Evolutionary conservation across 495 filamentous ascomycete genomes (phyloP).

Genomic region (Aspergillus sparsus): DNA sequence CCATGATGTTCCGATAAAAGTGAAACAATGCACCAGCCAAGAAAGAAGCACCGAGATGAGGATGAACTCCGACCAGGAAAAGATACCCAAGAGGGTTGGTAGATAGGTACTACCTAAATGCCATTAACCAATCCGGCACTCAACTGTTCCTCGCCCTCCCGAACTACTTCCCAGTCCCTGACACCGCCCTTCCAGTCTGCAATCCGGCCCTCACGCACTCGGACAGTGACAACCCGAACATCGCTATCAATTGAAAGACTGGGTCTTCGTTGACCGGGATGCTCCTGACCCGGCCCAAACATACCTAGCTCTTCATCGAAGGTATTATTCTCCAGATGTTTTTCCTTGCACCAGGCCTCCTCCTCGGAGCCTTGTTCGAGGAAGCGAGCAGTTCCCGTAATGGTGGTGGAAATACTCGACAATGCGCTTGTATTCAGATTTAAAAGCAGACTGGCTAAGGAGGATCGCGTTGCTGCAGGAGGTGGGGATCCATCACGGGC

Average conservation of each 20-base stretch:
- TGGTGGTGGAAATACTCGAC: conserved; percentile 88
- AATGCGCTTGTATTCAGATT: conserved; percentile 88
- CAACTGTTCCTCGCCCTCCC: conserved; percentile 31
- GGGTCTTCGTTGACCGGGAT: conserved; percentile 31
- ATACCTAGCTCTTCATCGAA: conserved; percentile 58
- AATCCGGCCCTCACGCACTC: conserved; percentile 71
- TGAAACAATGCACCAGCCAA: not conserved
- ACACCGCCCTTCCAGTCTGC: conserved; percentile 82
- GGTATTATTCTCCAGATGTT: conserved; percentile 90
- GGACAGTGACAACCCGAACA: conserved; percentile 72
- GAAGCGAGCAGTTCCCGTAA: conserved; percentile 79
- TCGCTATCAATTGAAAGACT: conserved; percentile 68
- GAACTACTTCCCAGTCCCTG: conserved; percentile 65
- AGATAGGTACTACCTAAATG: conserved; percentile 12
- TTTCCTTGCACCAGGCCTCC: conserved; percentile 75
- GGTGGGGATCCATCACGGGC: conserved; percentile 62
- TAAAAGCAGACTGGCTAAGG: conserved; percentile 76
- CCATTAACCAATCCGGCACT: conserved; percentile 42
- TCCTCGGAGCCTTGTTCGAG: conserved; percentile 72
- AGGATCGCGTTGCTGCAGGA: conserved; percentile 63
- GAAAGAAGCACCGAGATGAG: not conserved
- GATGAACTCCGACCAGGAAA: not conserved
- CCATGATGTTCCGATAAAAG: not conserved
- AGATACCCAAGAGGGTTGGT: not conserved
- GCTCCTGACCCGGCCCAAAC: conserved; percentile 45